Conservation (phyloP, 331 rosid genomes). For the Phaseolus coccineus region DNA sequence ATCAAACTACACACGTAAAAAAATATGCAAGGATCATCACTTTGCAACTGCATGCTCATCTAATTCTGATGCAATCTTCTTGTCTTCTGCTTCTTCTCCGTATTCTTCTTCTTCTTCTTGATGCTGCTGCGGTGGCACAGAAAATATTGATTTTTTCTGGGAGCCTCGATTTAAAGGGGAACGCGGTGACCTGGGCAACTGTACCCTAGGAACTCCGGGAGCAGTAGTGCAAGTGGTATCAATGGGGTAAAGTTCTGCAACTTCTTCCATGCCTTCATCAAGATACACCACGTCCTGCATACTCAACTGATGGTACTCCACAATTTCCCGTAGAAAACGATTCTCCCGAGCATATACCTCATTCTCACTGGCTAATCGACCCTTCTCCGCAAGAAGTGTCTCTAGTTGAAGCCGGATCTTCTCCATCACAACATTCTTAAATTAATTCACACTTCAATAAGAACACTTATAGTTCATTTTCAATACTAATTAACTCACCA, state of each 20-base stretch:
- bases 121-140: conserved; percentile 39
- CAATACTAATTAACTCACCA: conserved; percentile 55
- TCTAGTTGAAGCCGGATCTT: conserved; percentile 91
- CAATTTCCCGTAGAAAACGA: conserved; percentile 85
- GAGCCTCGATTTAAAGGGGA: conserved; percentile 44
- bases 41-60: conserved; percentile 45
- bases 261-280: conserved; percentile 76
- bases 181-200: conserved; percentile 50
- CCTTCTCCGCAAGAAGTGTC: conserved; percentile 89
- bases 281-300: conserved; percentile 84
- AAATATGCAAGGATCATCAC: not conserved
- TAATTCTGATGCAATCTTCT: conserved; percentile 19
- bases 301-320: conserved; percentile 87
- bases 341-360: conserved; percentile 83
- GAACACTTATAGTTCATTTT: too few species aligned
- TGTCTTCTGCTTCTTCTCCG: not conserved
- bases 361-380: conserved; percentile 81
- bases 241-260: conserved; percentile 67
- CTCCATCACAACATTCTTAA: not conserved
- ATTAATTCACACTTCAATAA: not conserved
- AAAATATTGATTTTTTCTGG: conserved; percentile 40
- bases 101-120: conserved; percentile 12
- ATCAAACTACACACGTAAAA: conserved; percentile 13
- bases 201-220: conserved; percentile 34
- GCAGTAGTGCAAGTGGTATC: conserved; percentile 27